Base-by-base conservation (phyloP, 805 yeast genomes). In the Ogataea henricii region DNA sequence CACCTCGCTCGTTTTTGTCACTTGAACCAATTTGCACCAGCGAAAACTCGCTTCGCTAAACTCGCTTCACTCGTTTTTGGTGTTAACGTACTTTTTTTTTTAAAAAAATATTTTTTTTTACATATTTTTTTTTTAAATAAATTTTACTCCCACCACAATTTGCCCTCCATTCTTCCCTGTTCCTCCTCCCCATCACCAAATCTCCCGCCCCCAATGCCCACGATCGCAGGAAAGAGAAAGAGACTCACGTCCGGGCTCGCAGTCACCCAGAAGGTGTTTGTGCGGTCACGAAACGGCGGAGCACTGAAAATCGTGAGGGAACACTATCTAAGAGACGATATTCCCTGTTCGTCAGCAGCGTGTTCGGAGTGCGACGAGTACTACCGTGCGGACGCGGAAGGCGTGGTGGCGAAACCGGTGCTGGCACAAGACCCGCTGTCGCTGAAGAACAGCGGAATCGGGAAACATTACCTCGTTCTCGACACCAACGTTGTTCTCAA, bases 231-330 rank as follows among this genome's bases (percentile, higher is more conserved):
- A 22, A 62, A 63, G 17, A 71, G 74, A 51, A 79, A 77, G 56
- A 68, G 80, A 43, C 65, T 79, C 1, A 60, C 77, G 1, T 72
- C 73, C 3, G 85, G 84, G 1, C 65, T 80, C 20, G 74, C 86
- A 2, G 94, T 86, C 26, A 85, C 94, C 0, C 87, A 86, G 40
- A 92, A 92, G 66, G 96, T 94, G 13, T 92, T 87, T 70, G 96
- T 94, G 47, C 73, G 97, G 58, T 88, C 97, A 2, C 78, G 94
- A 59, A 82, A 86, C 53, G 98, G 98, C 8, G 84, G 85, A 38
- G 97, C 97, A 4, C 77, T 90, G 29, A 92, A 94, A 65, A 79
- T 94, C 22, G 96, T 92, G 8, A 77, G 97, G 55, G 99, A 94
- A 64, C 99, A 92, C 67, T 94, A 94, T 63, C 72, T 94, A 48